phyloP scores from a whole-genome alignment of 2,329 filamentous ascomycete species.

The Plenodomus tracheiphilus region DNA sequence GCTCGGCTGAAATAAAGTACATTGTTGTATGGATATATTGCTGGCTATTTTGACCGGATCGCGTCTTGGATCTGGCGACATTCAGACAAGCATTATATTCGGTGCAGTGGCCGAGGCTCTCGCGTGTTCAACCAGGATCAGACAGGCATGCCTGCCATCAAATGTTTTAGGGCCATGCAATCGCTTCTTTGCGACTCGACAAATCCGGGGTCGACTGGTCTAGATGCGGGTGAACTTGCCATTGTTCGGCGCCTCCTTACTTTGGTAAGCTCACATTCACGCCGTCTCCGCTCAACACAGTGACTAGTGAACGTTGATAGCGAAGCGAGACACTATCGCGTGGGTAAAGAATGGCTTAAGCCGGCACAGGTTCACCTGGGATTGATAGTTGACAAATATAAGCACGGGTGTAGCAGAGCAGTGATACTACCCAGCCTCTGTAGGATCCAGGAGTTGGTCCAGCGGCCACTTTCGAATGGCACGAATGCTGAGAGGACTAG shows the following conservation, averaged over 20 bases:
- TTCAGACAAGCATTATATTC: constrained; percentile 26
- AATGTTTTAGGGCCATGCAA: constrained; percentile 14
- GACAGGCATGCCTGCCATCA: not conserved
- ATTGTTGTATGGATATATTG: constrained; percentile 38
- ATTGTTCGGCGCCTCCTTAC: constrained; percentile 1
- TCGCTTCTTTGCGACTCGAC: not conserved
- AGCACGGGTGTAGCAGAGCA: not conserved
- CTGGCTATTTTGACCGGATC: constrained; percentile 34
- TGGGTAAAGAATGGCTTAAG: not conserved
- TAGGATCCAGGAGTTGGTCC: constrained; percentile 33
- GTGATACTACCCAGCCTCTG: constrained; percentile 17
- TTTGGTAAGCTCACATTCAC: not conserved
- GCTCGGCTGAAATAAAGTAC: constrained; percentile 32
- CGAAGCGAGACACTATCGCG: constrained; percentile 1
- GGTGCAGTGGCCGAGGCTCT: constrained; percentile 10
- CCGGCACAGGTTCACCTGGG: not conserved
- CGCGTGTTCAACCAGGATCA: not conserved
- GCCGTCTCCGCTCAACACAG: constrained; percentile 1
- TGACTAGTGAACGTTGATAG: not conserved
- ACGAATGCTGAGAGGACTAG: constrained; percentile 30
- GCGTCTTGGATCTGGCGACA: constrained; percentile 30
- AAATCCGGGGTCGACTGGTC: constrained; percentile 6
- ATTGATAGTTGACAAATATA: not conserved
- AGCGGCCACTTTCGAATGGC: constrained; percentile 45
- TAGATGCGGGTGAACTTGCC: constrained; percentile 21